Conservation (phyloP, 257 asterid species). For the Asclepias syriaca region DNA sequence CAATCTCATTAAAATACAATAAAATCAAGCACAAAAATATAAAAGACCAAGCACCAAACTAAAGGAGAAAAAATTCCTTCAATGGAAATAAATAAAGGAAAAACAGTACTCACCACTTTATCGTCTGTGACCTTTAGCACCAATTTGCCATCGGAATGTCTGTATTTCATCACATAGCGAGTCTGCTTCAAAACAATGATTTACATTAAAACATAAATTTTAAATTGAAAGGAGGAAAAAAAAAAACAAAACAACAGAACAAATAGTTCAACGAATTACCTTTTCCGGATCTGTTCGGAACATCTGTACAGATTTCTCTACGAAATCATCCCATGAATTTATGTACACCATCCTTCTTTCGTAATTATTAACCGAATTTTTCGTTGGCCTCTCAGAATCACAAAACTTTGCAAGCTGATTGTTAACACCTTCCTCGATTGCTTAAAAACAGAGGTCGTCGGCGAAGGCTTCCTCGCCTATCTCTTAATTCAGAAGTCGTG, state of each 20-base stretch:
- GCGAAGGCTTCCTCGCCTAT: not conserved
- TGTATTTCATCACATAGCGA: constrained; percentile 77
- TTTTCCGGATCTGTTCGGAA: constrained; percentile 69
- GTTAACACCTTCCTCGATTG: not conserved
- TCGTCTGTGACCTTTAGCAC: constrained; percentile 88
- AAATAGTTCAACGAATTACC: constrained; percentile 24
- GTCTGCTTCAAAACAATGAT: constrained; percentile 41
- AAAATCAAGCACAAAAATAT: not conserved
- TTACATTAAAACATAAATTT: not conserved
- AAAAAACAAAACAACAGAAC: not conserved
- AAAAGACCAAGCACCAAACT: not conserved
- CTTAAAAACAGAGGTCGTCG: not conserved
- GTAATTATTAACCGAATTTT: not conserved
- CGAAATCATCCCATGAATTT: constrained; percentile 77
- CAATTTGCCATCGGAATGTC: constrained; percentile 85
- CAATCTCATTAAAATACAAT: not conserved
- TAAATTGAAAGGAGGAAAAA: not conserved
- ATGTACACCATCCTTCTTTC: constrained; percentile 54
- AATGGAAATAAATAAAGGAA: too few relatives aligned
- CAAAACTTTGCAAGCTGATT: too few relatives aligned
- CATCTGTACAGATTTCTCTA: constrained; percentile 60
- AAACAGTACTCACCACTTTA: constrained; percentile 46
- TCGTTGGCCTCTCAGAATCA: not conserved
- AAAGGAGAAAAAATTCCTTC: too few relatives aligned
- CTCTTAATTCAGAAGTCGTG: not conserved